Evolutionary conservation across 495 filamentous ascomycete genomes (phyloP), one percentile per base, ranked within the genome.

Genomic region (Podospora conica): DNA sequence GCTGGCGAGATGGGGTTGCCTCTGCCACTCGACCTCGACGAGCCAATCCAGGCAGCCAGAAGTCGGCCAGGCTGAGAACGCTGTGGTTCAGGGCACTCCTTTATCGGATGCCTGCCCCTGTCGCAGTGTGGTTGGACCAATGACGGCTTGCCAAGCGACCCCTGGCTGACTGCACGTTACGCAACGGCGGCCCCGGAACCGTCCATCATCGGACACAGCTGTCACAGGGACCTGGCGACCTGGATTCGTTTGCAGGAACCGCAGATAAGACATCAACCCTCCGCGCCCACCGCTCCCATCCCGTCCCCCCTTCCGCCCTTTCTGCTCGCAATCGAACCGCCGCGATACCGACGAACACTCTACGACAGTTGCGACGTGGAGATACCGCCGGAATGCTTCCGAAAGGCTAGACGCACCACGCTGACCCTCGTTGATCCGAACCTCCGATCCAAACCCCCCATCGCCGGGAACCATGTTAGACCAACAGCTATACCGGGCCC

Each of bases 401-500:
- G 21, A 60, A 40, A 60, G 27, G 53, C 27, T n/a, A 60, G 56
- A 7, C 29, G 33, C 63, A 27, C 10, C 53, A 20, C 54, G 29
- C 20, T 48, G 54, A 25, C 61, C 23, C 53, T 33, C 25, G 27
- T 29, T 33, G 40, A 48, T n/a, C 18, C 18, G 40, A 48, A 48
- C 40, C 40, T 10, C 29, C 40, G 40, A 48, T 40, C 28, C 28
- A 9, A 64, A 23, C 33, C 57, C 31, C 24, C 23, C 29, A 40
- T 57, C 48, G 53, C 21, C 64, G 29, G 29, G 21, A 63, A 70
- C 53, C 8, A 78, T 77, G 76, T 58, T 69, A 20, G 77, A 76
- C 61, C 63, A 70, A 28, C 74, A 80, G 27, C 73, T 84, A 40
- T 75, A 79, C 66, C 83, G 77, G 69, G 82, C 84, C 40, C 85